A percentile compares a stretch with the other conserved stretches of the same genome.
Conservation (phyloP, 257 asterid species). For the Euphrasia confusa region DNA sequence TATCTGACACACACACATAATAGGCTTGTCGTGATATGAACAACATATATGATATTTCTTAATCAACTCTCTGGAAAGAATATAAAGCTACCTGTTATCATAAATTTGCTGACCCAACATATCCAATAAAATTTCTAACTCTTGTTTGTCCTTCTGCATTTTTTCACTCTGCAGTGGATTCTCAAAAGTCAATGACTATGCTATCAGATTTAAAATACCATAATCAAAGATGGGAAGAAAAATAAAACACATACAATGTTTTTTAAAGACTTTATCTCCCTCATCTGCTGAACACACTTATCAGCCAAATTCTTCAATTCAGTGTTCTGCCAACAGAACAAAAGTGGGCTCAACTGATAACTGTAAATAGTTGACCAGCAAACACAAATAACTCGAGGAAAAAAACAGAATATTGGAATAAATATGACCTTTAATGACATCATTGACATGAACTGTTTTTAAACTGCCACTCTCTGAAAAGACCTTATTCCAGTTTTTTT, state of each 20-base stretch:
- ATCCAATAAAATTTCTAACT: slow-evolving; percentile 76
- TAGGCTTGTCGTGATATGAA: slow-evolving; percentile 7
- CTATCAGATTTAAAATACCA: slow-evolving; percentile 19
- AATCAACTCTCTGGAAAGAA: slow-evolving; percentile 14
- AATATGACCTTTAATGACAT: not conserved
- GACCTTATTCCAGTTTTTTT: slow-evolving; percentile 7
- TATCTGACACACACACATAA: slow-evolving; percentile 2
- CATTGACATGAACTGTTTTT: no score
- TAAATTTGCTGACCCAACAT: slow-evolving; percentile 78
- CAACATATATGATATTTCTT: not conserved
- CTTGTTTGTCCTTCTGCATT: slow-evolving; percentile 76
- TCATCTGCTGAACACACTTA: slow-evolving; percentile 50
- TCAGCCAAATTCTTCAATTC: slow-evolving; percentile 57
- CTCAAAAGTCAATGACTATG: slow-evolving; percentile 24
- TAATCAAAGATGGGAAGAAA: slow-evolving; percentile 8
- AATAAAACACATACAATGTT: slow-evolving; percentile 48
- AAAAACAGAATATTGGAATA: slow-evolving; percentile 9
- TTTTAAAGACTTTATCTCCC: slow-evolving; percentile 64
- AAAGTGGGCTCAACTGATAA: slow-evolving; percentile 21
- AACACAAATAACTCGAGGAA: not conserved
- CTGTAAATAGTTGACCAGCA: slow-evolving; percentile 16
- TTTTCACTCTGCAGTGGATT: slow-evolving; percentile 60
- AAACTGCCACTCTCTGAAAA: slow-evolving; percentile 1
- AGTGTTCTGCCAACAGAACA: slow-evolving; percentile 51
- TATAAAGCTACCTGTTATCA: slow-evolving; percentile 59